Base-by-base conservation (phyloP, 2,329 filamentous ascomycete species). In the Phialemonium atrogriseum region DNA sequence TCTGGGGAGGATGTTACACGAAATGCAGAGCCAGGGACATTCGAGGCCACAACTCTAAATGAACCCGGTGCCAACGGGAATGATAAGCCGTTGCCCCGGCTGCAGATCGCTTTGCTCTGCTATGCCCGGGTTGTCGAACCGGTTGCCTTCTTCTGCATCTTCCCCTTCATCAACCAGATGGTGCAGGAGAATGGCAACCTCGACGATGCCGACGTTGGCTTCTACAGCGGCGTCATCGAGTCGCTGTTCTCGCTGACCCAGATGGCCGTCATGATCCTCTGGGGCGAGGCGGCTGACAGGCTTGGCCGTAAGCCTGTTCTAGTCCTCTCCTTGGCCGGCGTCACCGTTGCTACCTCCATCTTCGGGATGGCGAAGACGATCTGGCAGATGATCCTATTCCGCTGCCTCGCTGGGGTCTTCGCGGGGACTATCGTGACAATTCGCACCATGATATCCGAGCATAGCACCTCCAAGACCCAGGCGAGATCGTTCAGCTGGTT, bases 101-200 rank as follows among this genome's bases (percentile, higher is more conserved):
- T 51, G n/a, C 84, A 89, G 51, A 76, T 91, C 32, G 53, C 80
- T 19, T 55, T 83, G 9, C 72, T 91, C 10, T 89, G 84, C 61
- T 83, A 77, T 50, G 77, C 78, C 2, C 74, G 83, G 5, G 50
- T 84, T 16, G 64, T 84, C 26, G 84, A 89, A 48, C 83, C 84
- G 1, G 69, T 88, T 24, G 80, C 82, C n/a, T 89, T 85, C 60
- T 89, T 88, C 61, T 76, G 69, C 50, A 85, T 89, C 51, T 83
- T 89, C 46, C 81, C 84, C 1, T 89, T 83, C 56, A 72, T 91
- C 55, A 84, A 78, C 47, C 64, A 80, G 48, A 89, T 89, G 84
- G 76, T 84, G 22, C 62, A 73, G 52, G 64, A 71, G 35, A 80
- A 77, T 36, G 82, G 81, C 8, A 47, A 64, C 9, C 56, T 89